Base-by-base conservation (phyloP, 1,139 yeast species). In the Taiozyma sp. region DNA sequence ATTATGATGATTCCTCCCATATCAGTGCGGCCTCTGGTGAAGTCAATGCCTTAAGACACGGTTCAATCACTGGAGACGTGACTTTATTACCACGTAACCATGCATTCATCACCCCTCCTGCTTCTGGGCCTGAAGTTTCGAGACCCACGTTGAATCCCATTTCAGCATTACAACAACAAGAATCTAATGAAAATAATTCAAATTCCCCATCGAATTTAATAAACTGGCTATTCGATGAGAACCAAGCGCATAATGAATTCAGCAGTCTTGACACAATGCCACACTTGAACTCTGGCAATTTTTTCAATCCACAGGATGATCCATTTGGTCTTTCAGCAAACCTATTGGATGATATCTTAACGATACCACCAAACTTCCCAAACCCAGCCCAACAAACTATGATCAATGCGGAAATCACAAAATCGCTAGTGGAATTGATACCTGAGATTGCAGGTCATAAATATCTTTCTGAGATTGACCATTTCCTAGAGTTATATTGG, bases 401-500 rank as follows among this genome's bases (percentile, higher is more conserved):
- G 3, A 55, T 61, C 27, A 57, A 64, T 8, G 50, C 63, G 27
- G 59, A 62, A n/a, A 51, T 59, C 8, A 42, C 56, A 9, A 51
- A 51, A 41, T 53, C 54, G 6, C 46, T 69, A 8, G 53, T 58
- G 13, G 45, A 50, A 12, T 34, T 65, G 24, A 52, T 69, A 3
- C 71, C 71, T 22, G 62, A 56, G n/a, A 49, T 69, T 27, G 57
- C 57, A 1, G 34, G 53, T 14, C 62, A 61, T 48, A 57, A 57
- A 27, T 57, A 59, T 44, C 49, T 61, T 3, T 51, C 57, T 8
- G 57, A 65, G 14, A 53, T 70, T 24, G 63, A 65, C 32, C 59
- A 61, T 19, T 66, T 70, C 27, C 50, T 71, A 43, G 69, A 63
- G 56, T 62, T 72, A 24, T 84, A 75, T 61, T 84, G 90, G 90